A percentile compares a stretch with the other conserved stretches of the same genome.
Conservation (phyloP, 495 filamentous ascomycete species). For the Neurospora pannonica region DNA sequence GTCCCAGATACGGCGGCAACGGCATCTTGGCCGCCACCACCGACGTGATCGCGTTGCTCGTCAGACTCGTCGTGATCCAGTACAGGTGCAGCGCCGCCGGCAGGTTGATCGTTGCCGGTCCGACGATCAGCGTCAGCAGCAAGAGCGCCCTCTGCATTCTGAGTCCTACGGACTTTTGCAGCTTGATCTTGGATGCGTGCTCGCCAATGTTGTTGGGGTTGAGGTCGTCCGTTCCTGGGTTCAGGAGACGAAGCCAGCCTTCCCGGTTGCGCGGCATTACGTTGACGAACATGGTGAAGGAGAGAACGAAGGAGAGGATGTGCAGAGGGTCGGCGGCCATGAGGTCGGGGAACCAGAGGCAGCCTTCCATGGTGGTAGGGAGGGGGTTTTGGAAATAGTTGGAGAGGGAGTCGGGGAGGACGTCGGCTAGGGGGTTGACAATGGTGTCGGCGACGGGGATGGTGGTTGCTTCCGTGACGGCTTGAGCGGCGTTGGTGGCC, state of each 20-base stretch:
- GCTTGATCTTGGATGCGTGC: neutral
- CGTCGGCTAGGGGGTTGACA: neutral
- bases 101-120: constrained; percentile 41
- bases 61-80: constrained; percentile 47
- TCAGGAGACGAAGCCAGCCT: neutral
- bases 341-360: constrained; percentile 75
- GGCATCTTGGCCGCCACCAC: neutral
- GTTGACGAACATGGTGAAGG: constrained; percentile 37
- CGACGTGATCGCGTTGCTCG: neutral
- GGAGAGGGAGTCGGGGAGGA: neutral
- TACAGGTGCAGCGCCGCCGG: constrained; percentile 62
- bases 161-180: neutral
- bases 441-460: neutral
- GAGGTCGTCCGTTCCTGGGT: neutral
- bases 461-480: neutral
- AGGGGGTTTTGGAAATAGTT: neutral
- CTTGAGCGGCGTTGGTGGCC: neutral
- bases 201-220: neutral
- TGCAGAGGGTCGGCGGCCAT: constrained; percentile 57
- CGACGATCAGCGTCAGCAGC: constrained; percentile 30
- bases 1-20: neutral
- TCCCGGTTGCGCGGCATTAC: constrained; percentile 16
- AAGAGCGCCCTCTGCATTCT: constrained; percentile 26
- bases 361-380: constrained; percentile 55
- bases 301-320: constrained; percentile 54